Evolutionary conservation across 495 filamentous ascomycete genomes (phyloP).

Genomic region (Astrothelium subdiscretum): DNA sequence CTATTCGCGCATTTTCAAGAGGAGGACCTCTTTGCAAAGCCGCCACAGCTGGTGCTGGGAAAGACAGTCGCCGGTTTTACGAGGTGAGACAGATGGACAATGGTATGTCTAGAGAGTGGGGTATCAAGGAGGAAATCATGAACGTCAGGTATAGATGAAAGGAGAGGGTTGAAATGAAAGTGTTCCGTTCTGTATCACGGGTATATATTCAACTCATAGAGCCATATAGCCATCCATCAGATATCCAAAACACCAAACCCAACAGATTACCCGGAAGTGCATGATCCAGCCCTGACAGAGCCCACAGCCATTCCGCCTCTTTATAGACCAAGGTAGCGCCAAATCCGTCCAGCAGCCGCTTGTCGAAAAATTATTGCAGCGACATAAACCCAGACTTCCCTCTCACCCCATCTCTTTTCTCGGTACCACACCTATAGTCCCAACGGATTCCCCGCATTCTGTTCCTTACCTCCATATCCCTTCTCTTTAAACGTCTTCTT

Average conservation of each 20-base stretch:
- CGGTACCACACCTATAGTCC: not conserved
- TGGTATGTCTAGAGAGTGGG: not conserved
- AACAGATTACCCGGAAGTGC: not conserved
- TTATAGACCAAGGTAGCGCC: too few relatives aligned
- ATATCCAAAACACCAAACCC: not conserved
- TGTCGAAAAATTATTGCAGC: too few relatives aligned
- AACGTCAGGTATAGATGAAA: too few relatives aligned
- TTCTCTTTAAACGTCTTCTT: constrained; percentile 1
- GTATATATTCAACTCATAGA: not conserved
- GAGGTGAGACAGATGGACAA: not conserved
- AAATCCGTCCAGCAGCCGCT: too few relatives aligned
- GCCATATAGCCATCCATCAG: not conserved
- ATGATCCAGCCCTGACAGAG: too few relatives aligned
- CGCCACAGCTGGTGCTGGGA: not conserved
- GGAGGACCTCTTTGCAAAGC: not conserved
- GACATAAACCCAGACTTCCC: too few relatives aligned
- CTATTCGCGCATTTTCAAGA: not conserved
- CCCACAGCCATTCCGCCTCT: too few relatives aligned
- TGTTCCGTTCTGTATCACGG: not conserved
- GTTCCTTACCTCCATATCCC: not conserved
- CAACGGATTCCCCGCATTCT: not conserved
- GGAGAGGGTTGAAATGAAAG: not conserved
- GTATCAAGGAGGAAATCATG: too few relatives aligned
- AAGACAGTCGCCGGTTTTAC: not conserved
- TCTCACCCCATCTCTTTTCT: too few relatives aligned